Evolutionary conservation across 495 filamentous ascomycete genomes (phyloP).

Genomic region (Penicillium paxilli): DNA sequence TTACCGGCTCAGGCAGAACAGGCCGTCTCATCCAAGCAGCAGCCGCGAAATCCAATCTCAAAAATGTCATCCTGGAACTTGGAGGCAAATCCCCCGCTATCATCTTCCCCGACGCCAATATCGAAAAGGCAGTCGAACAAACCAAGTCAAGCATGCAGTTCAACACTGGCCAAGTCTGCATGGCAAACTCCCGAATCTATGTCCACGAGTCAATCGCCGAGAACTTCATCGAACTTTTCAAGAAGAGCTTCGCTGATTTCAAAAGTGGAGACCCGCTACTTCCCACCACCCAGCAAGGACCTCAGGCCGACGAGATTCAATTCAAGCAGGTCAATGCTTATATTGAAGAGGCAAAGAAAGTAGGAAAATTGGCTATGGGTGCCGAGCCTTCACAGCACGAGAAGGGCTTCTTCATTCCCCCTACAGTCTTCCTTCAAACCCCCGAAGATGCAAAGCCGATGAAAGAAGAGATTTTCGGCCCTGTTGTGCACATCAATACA

Average conservation of each 20-base stretch:
- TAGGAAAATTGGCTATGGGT: constrained; percentile 42
- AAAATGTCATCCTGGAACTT: constrained; percentile 39
- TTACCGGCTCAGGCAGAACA: constrained; percentile 22
- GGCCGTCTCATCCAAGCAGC: constrained; percentile 19
- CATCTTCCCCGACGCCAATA: constrained; percentile 58
- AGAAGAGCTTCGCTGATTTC: constrained; percentile 50
- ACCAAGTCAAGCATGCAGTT: constrained; percentile 43
- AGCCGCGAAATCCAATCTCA: constrained; percentile 46
- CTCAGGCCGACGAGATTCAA: constrained; percentile 81
- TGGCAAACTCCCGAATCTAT: constrained; percentile 47
- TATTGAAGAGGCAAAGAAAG: constrained; percentile 76
- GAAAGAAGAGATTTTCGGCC: constrained; percentile 51
- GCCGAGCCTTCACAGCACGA: constrained; percentile 7
- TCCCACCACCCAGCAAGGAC: constrained; percentile 79
- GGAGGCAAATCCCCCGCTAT: constrained; percentile 40
- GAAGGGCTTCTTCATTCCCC: constrained; percentile 45
- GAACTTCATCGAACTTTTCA: constrained; percentile 76
- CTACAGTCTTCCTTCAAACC: constrained; percentile 43
- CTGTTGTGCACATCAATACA: constrained; percentile 40
- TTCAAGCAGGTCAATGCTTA: constrained; percentile 87
- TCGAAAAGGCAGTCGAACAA: constrained; percentile 82
- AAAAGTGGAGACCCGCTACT: constrained; percentile 81
- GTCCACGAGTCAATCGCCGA: constrained; percentile 71
- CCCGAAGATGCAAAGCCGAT: constrained; percentile 32
- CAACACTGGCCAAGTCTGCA: constrained; percentile 52